These are phyloP conservation scores for Calonectria naviculata DNA, from an alignment of 2,329 filamentous ascomycete species.

Conservation along the genomic window DNA sequence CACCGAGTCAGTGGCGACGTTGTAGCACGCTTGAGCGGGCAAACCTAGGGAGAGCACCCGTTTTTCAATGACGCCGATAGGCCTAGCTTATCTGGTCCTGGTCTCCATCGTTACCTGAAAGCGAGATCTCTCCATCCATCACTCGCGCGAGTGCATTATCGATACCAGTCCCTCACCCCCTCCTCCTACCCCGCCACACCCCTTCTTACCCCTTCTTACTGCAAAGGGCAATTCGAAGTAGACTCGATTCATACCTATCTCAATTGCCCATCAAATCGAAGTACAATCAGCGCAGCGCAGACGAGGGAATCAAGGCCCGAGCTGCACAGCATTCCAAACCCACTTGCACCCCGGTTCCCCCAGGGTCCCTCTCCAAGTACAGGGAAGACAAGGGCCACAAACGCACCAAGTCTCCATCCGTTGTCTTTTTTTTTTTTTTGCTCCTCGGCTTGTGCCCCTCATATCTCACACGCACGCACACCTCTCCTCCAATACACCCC, in stretches of 20 bases:
- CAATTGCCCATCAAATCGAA: conserved; percentile 12
- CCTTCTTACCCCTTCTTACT: conserved; percentile 19
- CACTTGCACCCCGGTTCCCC: conserved; percentile 39
- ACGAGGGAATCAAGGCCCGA: conserved; percentile 19
- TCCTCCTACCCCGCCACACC: conserved; percentile 15
- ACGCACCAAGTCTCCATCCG: conserved; percentile 11
- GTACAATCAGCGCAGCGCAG: conserved; percentile 20
- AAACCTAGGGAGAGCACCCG: conserved; percentile 24
- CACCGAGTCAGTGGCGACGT: conserved; percentile 20
- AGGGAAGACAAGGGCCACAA: conserved; percentile 13
- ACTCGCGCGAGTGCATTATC: conserved; percentile 13
- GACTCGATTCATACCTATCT: conserved; percentile 29
- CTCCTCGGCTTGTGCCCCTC: background rate
- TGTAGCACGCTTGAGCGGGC: conserved; percentile 28
- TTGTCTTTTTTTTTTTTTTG: conserved; percentile 11
- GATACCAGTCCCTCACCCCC: conserved; percentile 20
- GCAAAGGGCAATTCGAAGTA: conserved; percentile 7
- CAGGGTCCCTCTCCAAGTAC: conserved; percentile 16
- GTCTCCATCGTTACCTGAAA: conserved; percentile 63
- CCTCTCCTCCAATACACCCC: conserved; percentile 10
- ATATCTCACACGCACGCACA: conserved; percentile 8
- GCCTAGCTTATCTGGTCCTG: conserved; percentile 67
- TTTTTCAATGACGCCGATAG: conserved; percentile 66
- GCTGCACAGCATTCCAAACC: conserved; percentile 29
- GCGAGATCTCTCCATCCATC: conserved; percentile 25